Conservation (phyloP, 1,284 basidiomycete genomes). For the Leccinum glutinopallens region DNA sequence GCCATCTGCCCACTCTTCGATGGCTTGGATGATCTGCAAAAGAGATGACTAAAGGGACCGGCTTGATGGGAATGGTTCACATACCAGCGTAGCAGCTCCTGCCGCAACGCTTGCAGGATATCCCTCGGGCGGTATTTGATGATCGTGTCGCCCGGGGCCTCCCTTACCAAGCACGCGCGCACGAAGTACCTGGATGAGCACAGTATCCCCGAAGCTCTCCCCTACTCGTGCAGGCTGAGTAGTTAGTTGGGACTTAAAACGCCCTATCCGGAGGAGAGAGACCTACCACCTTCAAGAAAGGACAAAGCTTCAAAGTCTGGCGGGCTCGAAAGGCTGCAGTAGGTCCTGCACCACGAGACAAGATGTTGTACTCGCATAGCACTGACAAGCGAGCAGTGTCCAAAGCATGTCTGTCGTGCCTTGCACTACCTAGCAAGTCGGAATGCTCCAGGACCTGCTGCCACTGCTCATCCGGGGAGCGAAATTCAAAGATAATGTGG, state of each 20-base stretch:
- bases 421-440: not conserved
- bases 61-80: no score
- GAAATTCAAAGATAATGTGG: constrained; percentile 6
- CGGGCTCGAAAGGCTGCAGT: not conserved
- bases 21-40: no score
- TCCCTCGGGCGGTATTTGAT: constrained; percentile 5
- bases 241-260: no score
- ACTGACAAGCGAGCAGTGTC: not conserved
- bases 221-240: not conserved
- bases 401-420: not conserved
- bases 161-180: not conserved
- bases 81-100: not conserved
- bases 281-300: not conserved
- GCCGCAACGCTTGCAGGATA: not conserved
- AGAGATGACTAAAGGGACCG: no score
- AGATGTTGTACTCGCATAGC: not conserved
- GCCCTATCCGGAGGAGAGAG: no score
- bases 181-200: not conserved
- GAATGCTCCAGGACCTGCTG: not conserved
- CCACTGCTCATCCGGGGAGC: not conserved
- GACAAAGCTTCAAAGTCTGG: not conserved
- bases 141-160: not conserved
- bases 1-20: no score
- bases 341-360: not conserved
- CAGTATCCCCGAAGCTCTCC: not conserved